phyloP scores from a whole-genome alignment of 306 rosid genomes.

The Vigna trinervia region DNA sequence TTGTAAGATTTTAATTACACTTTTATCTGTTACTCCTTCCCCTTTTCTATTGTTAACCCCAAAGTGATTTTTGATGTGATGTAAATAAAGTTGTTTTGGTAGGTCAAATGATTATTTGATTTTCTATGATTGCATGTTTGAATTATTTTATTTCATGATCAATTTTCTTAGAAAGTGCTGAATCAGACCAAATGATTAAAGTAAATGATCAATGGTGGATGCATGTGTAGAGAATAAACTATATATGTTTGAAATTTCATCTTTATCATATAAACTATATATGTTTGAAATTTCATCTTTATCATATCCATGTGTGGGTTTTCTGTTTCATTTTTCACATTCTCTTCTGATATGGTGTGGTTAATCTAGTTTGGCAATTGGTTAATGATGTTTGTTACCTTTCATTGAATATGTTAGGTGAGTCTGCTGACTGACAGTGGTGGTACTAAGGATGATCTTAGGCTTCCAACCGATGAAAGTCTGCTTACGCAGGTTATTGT shows the following conservation, averaged over 20 bases:
- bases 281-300: neutral
- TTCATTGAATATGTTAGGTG: conserved; percentile 59
- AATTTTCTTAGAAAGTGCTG: too few species aligned
- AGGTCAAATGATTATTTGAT: neutral
- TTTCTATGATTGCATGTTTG: conserved; percentile 4
- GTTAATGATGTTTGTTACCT: neutral
- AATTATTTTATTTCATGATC: neutral
- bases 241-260: neutral
- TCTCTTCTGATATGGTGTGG: conserved; percentile 6
- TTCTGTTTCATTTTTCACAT: neutral
- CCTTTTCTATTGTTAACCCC: neutral
- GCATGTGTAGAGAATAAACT: neutral
- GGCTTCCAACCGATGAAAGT: conserved; percentile 90
- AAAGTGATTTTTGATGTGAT: conserved; percentile 3
- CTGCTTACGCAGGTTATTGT: conserved; percentile 76
- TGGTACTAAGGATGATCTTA: conserved; percentile 92
- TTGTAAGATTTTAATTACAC: conserved; percentile 58
- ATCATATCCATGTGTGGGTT: neutral
- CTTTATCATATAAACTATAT: neutral
- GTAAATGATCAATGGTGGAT: neutral
- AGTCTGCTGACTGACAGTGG: conserved; percentile 96
- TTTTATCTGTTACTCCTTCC: neutral
- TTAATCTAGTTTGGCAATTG: conserved; percentile 5
- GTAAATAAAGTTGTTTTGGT: conserved; percentile 7
- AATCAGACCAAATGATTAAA: neutral